These are phyloP conservation scores for Nemania diffusa DNA, from an alignment of 2,329 filamentous ascomycete genomes.

Conservation along the genomic window DNA sequence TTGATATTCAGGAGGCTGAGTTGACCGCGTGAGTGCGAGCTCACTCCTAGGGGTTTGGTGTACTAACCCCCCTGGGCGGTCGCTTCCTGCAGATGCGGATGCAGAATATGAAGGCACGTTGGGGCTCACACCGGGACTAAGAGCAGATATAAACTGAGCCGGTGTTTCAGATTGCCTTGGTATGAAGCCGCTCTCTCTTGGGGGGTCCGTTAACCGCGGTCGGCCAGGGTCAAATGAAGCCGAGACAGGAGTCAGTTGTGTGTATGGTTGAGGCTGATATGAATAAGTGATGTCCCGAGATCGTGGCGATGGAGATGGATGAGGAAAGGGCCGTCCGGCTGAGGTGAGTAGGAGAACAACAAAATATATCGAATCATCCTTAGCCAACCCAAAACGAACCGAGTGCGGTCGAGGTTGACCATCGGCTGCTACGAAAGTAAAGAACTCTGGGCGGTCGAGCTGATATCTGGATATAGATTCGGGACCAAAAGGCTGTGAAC, in stretches of 20 bases:
- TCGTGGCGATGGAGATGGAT: conserved; percentile 59
- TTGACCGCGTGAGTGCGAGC: conserved; percentile 49
- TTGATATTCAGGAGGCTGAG: conserved; percentile 52
- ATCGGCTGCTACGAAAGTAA: conserved; percentile 64
- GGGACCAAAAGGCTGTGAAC: conserved; percentile 62
- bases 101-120: conserved; percentile 59
- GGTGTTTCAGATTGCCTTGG: conserved; percentile 48
- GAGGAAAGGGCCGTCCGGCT: conserved; percentile 53
- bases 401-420: conserved; percentile 62
- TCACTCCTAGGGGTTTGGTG: conserved; percentile 67
- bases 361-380: conserved; percentile 71
- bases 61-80: conserved; percentile 57
- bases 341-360: conserved; percentile 62
- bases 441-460: conserved; percentile 64
- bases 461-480: conserved; percentile 65
- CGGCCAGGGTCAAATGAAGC: conserved; percentile 60
- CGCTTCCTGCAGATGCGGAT: conserved; percentile 59
- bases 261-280: conserved; percentile 55
- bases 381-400: conserved; percentile 66
- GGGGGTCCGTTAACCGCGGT: conserved; percentile 51
- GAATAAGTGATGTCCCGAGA: conserved; percentile 56
- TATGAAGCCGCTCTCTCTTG: conserved; percentile 48
- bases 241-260: conserved; percentile 59
- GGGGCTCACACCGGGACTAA: conserved; percentile 53
- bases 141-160: conserved; percentile 49